A percentile compares a stretch with the other conserved stretches of the same genome.
These are phyloP conservation scores for Fusarium sublunatum DNA, from an alignment of 2,329 filamentous ascomycete species.

Conservation along the genomic window DNA sequence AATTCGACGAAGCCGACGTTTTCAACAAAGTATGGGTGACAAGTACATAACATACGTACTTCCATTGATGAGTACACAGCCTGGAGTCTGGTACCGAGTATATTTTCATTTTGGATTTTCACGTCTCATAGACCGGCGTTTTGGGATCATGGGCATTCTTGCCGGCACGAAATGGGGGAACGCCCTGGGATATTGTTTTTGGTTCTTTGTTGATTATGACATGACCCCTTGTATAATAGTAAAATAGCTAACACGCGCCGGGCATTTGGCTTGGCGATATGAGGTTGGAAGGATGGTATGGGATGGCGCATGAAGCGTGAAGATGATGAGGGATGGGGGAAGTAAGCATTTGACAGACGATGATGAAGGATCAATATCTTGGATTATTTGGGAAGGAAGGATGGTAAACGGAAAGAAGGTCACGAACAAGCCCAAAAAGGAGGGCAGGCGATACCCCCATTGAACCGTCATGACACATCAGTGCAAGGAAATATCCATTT, in stretches of 20 bases:
- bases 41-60: slow-evolving; percentile 8
- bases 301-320: slow-evolving; percentile 16
- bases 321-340: neutral
- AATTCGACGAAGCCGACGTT: slow-evolving; percentile 18
- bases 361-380: neutral
- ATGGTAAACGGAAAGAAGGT: slow-evolving; percentile 8
- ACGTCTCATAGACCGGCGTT: slow-evolving; percentile 42
- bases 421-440: slow-evolving; percentile 31
- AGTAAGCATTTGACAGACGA: neutral
- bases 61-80: slow-evolving; percentile 34
- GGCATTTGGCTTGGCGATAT: slow-evolving; percentile 14
- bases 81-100: slow-evolving; percentile 40
- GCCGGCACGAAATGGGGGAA: slow-evolving; percentile 15
- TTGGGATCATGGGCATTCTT: slow-evolving; percentile 19
- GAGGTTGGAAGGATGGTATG: slow-evolving; percentile 15
- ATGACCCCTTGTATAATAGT: slow-evolving; percentile 41
- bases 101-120: slow-evolving; percentile 32
- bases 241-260: slow-evolving; percentile 4
- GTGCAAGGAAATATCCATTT: no score
- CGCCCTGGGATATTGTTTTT: slow-evolving; percentile 19
- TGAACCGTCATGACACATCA: no score
- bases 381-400: neutral
- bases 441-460: slow-evolving; percentile 46
- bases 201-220: slow-evolving; percentile 30
- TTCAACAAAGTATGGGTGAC: slow-evolving; percentile 24